A percentile compares a stretch with the other conserved stretches of the same genome.
Evolutionary conservation across 441 rosid species (phyloP).

Genomic region (Viola pubescens): DNA sequence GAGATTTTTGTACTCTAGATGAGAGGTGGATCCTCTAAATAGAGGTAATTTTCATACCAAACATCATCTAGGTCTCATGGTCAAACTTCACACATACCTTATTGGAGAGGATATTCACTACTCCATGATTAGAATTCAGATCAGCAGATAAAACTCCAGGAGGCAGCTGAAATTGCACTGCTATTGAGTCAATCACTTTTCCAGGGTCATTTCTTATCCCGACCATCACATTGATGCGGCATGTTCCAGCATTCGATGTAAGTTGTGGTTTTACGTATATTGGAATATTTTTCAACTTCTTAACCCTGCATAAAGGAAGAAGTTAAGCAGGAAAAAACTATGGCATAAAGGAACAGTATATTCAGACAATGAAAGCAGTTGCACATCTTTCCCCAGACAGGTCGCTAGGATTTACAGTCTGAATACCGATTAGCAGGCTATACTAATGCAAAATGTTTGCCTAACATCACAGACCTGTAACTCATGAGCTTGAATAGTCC

Average conservation of each 20-base stretch:
- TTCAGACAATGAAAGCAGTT: not conserved
- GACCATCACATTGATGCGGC: constrained; percentile 64
- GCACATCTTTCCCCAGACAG: not conserved
- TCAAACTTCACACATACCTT: constrained; percentile 37
- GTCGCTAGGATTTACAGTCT: not conserved
- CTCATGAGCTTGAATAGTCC: constrained; percentile 93
- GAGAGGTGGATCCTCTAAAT: not conserved
- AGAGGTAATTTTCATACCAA: not conserved
- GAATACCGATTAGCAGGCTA: not conserved
- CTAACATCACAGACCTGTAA: constrained; percentile 51
- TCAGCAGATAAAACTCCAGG: constrained; percentile 68
- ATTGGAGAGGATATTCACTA: constrained; percentile 60
- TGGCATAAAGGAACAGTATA: not conserved
- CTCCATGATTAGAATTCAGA: constrained; percentile 82
- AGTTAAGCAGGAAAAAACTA: not conserved
- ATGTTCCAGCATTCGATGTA: constrained; percentile 61
- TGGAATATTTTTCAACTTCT: constrained; percentile 74
- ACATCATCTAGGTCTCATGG: not conserved
- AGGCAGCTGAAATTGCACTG: constrained; percentile 71
- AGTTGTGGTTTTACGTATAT: constrained; percentile 87
- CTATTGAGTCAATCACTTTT: constrained; percentile 66
- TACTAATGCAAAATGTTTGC: not conserved
- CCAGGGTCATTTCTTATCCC: constrained; percentile 82
- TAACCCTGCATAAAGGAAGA: constrained; percentile 44
- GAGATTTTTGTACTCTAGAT: not conserved